Evolutionary conservation across 192 early-diverging fungal species (phyloP).

Genomic region (Allomyces arbusculus): DNA sequence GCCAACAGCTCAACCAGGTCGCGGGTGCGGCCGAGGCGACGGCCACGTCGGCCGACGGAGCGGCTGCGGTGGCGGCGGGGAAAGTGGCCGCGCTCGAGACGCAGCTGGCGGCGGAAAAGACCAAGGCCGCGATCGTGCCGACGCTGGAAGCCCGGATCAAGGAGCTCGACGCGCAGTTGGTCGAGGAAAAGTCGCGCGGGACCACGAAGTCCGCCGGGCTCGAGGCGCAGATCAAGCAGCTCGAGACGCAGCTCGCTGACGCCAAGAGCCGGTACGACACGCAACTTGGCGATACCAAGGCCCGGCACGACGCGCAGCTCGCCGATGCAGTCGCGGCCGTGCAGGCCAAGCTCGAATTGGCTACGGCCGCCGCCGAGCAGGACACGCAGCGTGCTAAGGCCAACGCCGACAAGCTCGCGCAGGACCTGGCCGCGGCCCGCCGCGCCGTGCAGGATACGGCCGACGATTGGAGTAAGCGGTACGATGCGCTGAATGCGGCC

Average conservation of each 20-base stretch:
- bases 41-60: not conserved
- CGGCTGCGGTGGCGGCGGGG: not conserved
- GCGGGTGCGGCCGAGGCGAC: not conserved
- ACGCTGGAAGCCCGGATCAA: not conserved
- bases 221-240: not conserved
- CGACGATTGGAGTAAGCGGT: not conserved
- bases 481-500: too few species aligned
- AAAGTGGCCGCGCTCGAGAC: too few species aligned
- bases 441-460: not conserved
- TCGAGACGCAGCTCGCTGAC: not conserved
- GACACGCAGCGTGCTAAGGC: too few species aligned
- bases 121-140: too few species aligned
- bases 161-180: not conserved
- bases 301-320: too few species aligned
- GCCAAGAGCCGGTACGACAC: not conserved
- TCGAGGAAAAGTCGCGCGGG: not conserved
- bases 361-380: not conserved
- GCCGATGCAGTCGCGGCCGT: not conserved
- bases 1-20: not conserved
- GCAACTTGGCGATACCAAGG: not conserved
- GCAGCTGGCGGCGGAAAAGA: too few species aligned
- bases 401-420: too few species aligned
- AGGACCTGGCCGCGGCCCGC: too few species aligned
- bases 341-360: not conserved
- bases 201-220: not conserved